phyloP scores from a whole-genome alignment of 2,329 filamentous ascomycete genomes.

The Drechslera avenae region DNA sequence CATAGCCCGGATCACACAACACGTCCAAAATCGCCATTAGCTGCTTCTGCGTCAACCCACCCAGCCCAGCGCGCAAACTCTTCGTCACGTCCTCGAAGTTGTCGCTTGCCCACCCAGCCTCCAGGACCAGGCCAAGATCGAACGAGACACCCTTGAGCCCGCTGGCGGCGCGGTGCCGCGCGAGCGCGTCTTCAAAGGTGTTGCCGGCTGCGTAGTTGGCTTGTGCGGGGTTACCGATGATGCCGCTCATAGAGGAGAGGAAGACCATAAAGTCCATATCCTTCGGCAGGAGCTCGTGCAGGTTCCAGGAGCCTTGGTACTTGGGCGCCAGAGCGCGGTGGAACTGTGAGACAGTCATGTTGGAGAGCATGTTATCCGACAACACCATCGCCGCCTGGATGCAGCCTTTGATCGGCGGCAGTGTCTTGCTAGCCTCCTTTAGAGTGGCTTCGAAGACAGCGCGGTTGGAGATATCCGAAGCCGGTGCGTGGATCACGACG shows the following conservation, averaged over 20 bases:
- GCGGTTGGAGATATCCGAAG: slow-evolving; percentile 25
- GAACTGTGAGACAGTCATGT: slow-evolving; percentile 6
- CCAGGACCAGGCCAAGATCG: slow-evolving; percentile 8
- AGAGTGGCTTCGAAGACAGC: slow-evolving; percentile 16
- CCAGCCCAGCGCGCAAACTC: slow-evolving; percentile 10
- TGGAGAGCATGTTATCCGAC: slow-evolving; percentile 10
- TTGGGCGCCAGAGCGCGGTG: slow-evolving; percentile 6
- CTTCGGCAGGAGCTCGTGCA: slow-evolving; percentile 21
- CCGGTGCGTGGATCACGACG: slow-evolving; percentile 20
- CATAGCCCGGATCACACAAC: slow-evolving; percentile 9
- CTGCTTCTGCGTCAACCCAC: slow-evolving; percentile 12
- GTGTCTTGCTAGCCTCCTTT: slow-evolving; percentile 7
- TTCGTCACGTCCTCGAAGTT: slow-evolving; percentile 12
- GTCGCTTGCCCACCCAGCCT: slow-evolving; percentile 11
- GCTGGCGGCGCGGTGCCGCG: slow-evolving; percentile 8
- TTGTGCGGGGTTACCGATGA: slow-evolving; percentile 22
- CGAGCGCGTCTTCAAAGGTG: slow-evolving; percentile 12
- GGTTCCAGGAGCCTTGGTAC: slow-evolving; percentile 25
- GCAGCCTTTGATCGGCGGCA: slow-evolving; percentile 23
- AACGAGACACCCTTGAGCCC: slow-evolving; percentile 12
- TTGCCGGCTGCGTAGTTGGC: slow-evolving; percentile 30
- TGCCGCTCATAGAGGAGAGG: slow-evolving; percentile 24
- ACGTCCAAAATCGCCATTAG: slow-evolving; percentile 12
- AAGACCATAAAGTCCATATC: slow-evolving; percentile 24
- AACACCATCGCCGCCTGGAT: slow-evolving; percentile 25